Base-by-base conservation (phyloP, 2,329 filamentous ascomycete genomes). In the Pseudomassariella vexata region DNA sequence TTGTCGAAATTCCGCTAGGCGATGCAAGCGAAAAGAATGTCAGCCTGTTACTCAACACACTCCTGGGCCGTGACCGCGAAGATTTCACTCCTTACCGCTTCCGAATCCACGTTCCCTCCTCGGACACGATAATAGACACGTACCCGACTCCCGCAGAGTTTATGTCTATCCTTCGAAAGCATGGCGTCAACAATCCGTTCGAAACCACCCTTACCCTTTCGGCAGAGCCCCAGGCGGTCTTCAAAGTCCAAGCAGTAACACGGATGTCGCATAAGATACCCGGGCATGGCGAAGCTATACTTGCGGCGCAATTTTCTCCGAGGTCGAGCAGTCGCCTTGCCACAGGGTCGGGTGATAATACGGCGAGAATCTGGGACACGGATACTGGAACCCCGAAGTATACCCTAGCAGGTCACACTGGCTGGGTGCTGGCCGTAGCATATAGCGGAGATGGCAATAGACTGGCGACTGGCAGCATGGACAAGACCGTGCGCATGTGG, bases 311-410 rank as follows among this genome's bases (percentile, higher is more conserved):
- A 23, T 96, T 95, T 58, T 92, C 85, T 1, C 90, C 90, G 0
- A 73, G 75, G 22, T 79, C 75, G 6, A 90, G 85, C 17, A 78
- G 79, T 9, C 73, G 81, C 37, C 73, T 95, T 57, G 89, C 88
- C 0, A 95, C 86, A 2, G 92, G 90, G 1, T 87, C 83, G 39
- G 92, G 92, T 28, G 92, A 98, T 52, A 83, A 83, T 46, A 95
- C 89, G 2, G 90, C 89, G 1, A 70, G 90, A 35, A 82, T 96
- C 63, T 95, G 87, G 87, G 89, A 98, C 50, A 89, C 87, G 29
- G 86, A 95, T 49, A 95, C 88, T 0, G 89, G 89, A 28, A 95
- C 88, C 9, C 88, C 89, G 0, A 75, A 86, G 39, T 76, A 85
- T 57, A 96, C 88, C 0, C 63, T 96, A 29, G 83, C 86, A 47